These are phyloP conservation scores for Candida nanaspora DNA, from an alignment of 805 yeast genomes.

Conservation along the genomic window DNA sequence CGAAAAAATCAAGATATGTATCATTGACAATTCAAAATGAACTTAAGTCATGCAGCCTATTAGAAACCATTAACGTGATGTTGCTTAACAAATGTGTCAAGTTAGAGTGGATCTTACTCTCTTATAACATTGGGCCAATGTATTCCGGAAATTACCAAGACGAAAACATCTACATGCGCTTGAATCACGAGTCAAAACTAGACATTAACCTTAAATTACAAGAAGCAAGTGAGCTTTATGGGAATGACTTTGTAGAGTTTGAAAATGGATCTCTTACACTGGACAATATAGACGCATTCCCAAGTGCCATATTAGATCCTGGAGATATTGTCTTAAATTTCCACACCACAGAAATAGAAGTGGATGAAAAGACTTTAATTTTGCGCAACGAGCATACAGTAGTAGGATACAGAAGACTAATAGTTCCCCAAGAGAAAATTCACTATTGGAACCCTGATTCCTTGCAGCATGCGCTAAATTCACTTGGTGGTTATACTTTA, in stretches of 20 bases:
- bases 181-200: conserved; percentile 25
- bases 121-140: conserved; percentile 40
- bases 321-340: background rate
- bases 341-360: background rate
- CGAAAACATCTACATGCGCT: conserved; percentile 28
- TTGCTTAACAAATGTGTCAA: conserved; percentile 31
- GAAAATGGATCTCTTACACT: background rate
- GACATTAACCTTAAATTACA: conserved; percentile 21
- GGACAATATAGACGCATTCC: background rate
- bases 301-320: background rate
- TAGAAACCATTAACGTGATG: conserved; percentile 27
- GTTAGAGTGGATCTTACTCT: conserved; percentile 44
- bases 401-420: background rate
- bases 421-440: background rate
- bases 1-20: conserved; percentile 27
- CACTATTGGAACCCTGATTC: conserved; percentile 11
- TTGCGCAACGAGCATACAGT: background rate
- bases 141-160: conserved; percentile 42
- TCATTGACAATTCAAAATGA: conserved; percentile 26
- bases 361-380: background rate
- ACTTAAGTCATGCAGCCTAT: conserved; percentile 1
- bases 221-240: conserved; percentile 8
- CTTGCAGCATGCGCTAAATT: conserved; percentile 20
- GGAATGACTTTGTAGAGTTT: background rate
- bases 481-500: conserved; percentile 46